Conservation (phyloP, 495 filamentous ascomycete genomes). For the Gamarada debralockiae region DNA sequence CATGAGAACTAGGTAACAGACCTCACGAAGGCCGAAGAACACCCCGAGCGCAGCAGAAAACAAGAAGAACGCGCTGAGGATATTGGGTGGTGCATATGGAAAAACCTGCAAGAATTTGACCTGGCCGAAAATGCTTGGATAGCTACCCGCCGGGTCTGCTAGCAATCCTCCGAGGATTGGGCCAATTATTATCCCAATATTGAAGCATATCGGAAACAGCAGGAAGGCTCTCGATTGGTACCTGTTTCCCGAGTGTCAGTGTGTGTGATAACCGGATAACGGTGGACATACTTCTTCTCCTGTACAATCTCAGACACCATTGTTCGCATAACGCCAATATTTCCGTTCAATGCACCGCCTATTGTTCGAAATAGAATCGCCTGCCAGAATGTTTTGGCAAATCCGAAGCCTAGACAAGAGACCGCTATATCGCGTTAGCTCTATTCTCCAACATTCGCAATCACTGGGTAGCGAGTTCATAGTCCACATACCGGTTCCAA, state of each 20-base stretch:
- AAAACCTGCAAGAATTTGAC: conserved; percentile 61
- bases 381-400: conserved; percentile 67
- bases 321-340: conserved; percentile 74
- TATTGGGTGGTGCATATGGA: conserved; percentile 73
- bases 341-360: conserved; percentile 77
- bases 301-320: conserved; percentile 68
- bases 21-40: conserved; percentile 66
- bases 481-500: conserved; percentile 47
- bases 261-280: not conserved
- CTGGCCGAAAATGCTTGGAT: conserved; percentile 65
- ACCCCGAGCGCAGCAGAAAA: conserved; percentile 49
- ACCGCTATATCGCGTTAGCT: conserved; percentile 63
- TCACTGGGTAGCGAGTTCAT: conserved; percentile 29
- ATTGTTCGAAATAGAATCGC: conserved; percentile 69
- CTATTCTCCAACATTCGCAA: conserved; percentile 76
- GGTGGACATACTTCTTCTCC: conserved; percentile 57
- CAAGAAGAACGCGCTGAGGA: conserved; percentile 66
- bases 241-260: conserved; percentile 47
- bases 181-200: conserved; percentile 72
- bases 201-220: conserved; percentile 75
- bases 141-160: conserved; percentile 67
- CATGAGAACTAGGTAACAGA: conserved; percentile 26
- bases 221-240: conserved; percentile 77
- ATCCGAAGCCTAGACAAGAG: conserved; percentile 74
- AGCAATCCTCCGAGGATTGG: conserved; percentile 69